A percentile compares a stretch with the other conserved stretches of the same genome.
These are phyloP conservation scores for Ophiobolus disseminans DNA, from an alignment of 2,329 filamentous ascomycete genomes.

Conservation along the genomic window DNA sequence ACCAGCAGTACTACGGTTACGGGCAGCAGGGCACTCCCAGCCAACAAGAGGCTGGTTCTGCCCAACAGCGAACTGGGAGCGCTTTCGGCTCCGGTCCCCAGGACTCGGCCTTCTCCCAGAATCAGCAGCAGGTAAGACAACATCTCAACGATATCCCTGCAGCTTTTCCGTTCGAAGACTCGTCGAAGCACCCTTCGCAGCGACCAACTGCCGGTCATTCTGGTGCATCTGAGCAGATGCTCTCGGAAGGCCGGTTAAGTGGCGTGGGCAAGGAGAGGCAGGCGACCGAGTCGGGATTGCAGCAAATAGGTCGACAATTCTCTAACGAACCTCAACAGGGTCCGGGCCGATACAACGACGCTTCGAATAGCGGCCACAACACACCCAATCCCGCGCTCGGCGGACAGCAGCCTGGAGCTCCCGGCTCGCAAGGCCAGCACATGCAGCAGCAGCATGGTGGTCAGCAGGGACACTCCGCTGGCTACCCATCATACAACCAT, in stretches of 20 bases:
- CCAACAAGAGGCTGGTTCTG: constrained; percentile 72
- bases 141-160: constrained; percentile 1
- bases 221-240: constrained; percentile 6
- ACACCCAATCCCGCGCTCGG: constrained; percentile 81
- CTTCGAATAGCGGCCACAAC: constrained; percentile 85
- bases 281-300: constrained; percentile 6
- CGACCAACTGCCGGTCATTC: constrained; percentile 3
- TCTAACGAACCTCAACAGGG: constrained; percentile 34
- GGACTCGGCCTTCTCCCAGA: constrained; percentile 68
- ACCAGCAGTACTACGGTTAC: constrained; percentile 72
- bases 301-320: background rate
- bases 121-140: constrained; percentile 63
- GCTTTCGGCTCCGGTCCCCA: constrained; percentile 71
- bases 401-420: constrained; percentile 58
- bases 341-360: constrained; percentile 77
- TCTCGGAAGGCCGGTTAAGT: constrained; percentile 7
- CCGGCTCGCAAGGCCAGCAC: constrained; percentile 55
- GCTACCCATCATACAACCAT: constrained; percentile 59
- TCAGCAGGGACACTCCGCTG: constrained; percentile 55
- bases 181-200: background rate
- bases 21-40: constrained; percentile 59
- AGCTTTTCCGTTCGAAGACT: constrained; percentile 1
- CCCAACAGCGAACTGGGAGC: constrained; percentile 78
- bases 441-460: constrained; percentile 55
- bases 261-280: constrained; percentile 11